Evolutionary conservation across 129 eudicot genomes (phyloP).

Genomic region (Smallanthus sonchifolius): DNA sequence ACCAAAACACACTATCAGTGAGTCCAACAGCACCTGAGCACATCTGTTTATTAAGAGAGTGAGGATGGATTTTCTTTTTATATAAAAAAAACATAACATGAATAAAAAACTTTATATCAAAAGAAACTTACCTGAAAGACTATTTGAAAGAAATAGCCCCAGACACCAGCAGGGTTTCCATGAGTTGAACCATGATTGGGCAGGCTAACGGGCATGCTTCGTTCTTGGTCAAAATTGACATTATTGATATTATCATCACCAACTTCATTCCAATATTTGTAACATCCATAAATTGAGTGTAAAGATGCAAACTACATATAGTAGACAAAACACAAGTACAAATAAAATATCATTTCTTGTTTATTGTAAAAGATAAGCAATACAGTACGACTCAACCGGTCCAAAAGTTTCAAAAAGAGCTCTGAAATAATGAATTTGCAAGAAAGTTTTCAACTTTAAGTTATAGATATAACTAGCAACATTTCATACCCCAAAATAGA

Average conservation of each 20-base stretch:
- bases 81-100: neutral
- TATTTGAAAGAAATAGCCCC: constrained; percentile 66
- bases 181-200: constrained; percentile 27
- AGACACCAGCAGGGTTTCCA: constrained; percentile 39
- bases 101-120: neutral
- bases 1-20: constrained; percentile 79
- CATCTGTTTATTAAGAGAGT: constrained; percentile 31
- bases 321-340: neutral
- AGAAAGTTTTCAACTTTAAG: neutral
- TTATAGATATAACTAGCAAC: constrained; percentile 12
- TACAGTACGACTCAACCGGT: neutral
- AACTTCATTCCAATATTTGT: constrained; percentile 29
- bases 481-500: constrained; percentile 77
- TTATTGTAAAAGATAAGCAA: too few species aligned
- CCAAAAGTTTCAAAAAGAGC: neutral
- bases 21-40: constrained; percentile 82
- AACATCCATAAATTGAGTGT: constrained; percentile 67
- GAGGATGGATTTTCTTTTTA: neutral
- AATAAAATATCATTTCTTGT: too few species aligned
- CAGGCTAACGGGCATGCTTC: constrained; percentile 24
- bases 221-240: constrained; percentile 43
- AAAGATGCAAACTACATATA: constrained; percentile 55
- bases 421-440: neutral
- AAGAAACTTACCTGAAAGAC: constrained; percentile 63
- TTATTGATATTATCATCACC: constrained; percentile 28